phyloP scores from a whole-genome alignment of 1,139 yeast species.

The Yamadazyma epiphylla region DNA sequence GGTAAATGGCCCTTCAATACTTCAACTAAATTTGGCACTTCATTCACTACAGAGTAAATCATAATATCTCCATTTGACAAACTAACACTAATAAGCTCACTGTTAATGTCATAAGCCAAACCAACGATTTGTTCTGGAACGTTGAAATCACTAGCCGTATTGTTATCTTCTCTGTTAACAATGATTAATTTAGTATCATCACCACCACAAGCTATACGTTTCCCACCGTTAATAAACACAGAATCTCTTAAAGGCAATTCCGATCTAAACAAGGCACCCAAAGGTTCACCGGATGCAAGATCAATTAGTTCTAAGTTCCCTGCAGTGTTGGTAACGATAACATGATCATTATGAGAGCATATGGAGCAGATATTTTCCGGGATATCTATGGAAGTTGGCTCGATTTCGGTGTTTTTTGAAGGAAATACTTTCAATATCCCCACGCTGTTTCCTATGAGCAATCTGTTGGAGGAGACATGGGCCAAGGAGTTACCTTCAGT shows the following conservation, averaged over 20 bases:
- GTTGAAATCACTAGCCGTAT: slow-evolving; percentile 21
- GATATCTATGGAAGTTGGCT: slow-evolving; percentile 54
- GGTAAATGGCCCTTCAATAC: slow-evolving; percentile 41
- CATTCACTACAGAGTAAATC: slow-evolving; percentile 56
- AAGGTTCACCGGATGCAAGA: slow-evolving; percentile 16
- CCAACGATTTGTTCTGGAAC: slow-evolving; percentile 56
- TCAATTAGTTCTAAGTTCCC: slow-evolving; percentile 34
- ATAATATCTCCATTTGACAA: slow-evolving; percentile 65
- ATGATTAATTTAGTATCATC: slow-evolving; percentile 65
- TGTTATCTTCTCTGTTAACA: slow-evolving; percentile 42
- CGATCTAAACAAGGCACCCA: slow-evolving; percentile 33
- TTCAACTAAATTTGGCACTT: slow-evolving; percentile 32
- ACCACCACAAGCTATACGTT: slow-evolving; percentile 68
- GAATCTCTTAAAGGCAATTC: slow-evolving; percentile 68
- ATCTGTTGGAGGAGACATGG: slow-evolving; percentile 26
- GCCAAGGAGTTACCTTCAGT: slow-evolving; percentile 48
- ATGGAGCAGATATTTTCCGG: slow-evolving; percentile 38
- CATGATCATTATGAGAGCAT: slow-evolving; percentile 17
- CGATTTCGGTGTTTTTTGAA: slow-evolving; percentile 42
- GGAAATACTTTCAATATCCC: slow-evolving; percentile 52
- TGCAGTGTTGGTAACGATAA: slow-evolving; percentile 28
- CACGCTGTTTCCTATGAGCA: slow-evolving; percentile 49
- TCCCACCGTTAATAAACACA: slow-evolving; percentile 66
- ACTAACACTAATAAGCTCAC: slow-evolving; percentile 53
- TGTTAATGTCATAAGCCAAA: slow-evolving; percentile 58